Percentiles rank a stretch among this genome's conserved stretches.
Conservation (phyloP, 176 grass and related monocot species). For the Oryza meyeriana region DNA sequence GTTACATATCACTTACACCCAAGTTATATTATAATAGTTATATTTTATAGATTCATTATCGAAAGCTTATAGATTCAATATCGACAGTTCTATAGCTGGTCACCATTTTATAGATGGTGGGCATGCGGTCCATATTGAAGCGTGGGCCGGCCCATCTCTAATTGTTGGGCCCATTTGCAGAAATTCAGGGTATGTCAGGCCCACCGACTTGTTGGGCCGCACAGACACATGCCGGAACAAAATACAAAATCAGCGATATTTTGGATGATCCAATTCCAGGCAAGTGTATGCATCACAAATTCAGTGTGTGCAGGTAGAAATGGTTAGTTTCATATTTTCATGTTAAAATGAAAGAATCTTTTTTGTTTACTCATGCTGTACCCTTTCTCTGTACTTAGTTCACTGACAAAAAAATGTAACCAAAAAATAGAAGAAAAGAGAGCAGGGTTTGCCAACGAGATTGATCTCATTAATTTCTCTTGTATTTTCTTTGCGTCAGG, state of each 20-base stretch:
- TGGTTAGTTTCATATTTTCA: neutral
- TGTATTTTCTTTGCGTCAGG: neutral
- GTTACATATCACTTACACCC: too few relatives aligned
- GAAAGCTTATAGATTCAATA: too few relatives aligned
- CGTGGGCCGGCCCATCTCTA: too few relatives aligned
- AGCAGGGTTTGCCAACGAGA: neutral
- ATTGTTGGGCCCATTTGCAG: too few relatives aligned
- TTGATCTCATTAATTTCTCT: neutral
- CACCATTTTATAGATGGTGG: too few relatives aligned
- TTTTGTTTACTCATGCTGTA: neutral
- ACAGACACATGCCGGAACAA: too few relatives aligned
- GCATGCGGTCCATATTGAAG: too few relatives aligned
- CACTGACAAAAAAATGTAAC: neutral
- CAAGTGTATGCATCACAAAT: neutral
- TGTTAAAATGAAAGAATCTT: constrained; percentile 4
- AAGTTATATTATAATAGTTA: too few relatives aligned
- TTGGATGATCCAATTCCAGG: neutral
- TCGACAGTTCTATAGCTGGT: too few relatives aligned
- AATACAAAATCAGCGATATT: neutral
- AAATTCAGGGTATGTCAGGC: too few relatives aligned
- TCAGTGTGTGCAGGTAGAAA: neutral
- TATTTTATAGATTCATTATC: too few relatives aligned
- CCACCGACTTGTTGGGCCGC: too few relatives aligned
- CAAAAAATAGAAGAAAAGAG: neutral
- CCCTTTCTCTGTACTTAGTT: constrained; percentile 1